Evolutionary conservation across 2,329 filamentous ascomycete genomes (phyloP).

Genomic region (Penicillium sumatraense): DNA sequence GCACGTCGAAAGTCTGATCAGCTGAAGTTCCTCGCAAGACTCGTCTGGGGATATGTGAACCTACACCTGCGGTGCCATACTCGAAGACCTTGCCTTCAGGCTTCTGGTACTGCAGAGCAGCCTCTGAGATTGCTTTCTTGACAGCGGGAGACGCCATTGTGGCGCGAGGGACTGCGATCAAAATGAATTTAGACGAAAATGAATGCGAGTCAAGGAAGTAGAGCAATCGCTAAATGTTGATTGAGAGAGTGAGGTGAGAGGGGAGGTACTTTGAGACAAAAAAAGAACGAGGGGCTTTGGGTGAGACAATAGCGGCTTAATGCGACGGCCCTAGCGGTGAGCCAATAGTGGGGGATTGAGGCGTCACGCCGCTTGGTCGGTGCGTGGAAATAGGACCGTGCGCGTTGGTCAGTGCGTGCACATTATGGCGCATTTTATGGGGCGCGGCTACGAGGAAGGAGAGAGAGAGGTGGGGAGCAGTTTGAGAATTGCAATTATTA

Average conservation of each 20-base stretch:
- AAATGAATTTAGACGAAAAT: constrained; percentile 2
- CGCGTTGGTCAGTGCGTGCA: constrained; percentile 13
- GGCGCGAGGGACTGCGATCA: constrained; percentile 28
- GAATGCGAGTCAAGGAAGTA: neutral
- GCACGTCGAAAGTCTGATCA: constrained; percentile 22
- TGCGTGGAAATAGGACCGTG: constrained; percentile 1
- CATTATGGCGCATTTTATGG: constrained; percentile 10
- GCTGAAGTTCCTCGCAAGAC: constrained; percentile 3
- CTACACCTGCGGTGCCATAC: constrained; percentile 66
- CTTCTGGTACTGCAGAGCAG: constrained; percentile 55
- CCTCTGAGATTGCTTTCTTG: constrained; percentile 51
- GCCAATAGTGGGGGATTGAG: constrained; percentile 17
- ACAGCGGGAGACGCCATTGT: constrained; percentile 49
- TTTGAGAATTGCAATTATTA: constrained; percentile 16
- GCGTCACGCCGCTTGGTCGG: neutral
- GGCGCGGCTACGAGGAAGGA: constrained; percentile 3
- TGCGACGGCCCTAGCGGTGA: too few species aligned
- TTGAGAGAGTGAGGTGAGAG: constrained; percentile 3
- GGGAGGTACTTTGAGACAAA: constrained; percentile 22
- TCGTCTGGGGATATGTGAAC: constrained; percentile 32
- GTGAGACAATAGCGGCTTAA: constrained; percentile 25
- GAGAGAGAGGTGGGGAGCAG: constrained; percentile 3
- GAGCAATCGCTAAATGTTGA: constrained; percentile 6
- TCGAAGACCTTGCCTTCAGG: constrained; percentile 57
- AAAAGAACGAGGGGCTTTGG: constrained; percentile 25